A percentile compares a stretch with the other conserved stretches of the same genome.
These are phyloP conservation scores for Podila epigama DNA, from an alignment of 192 early-diverging fungal genomes.

Conservation along the genomic window DNA sequence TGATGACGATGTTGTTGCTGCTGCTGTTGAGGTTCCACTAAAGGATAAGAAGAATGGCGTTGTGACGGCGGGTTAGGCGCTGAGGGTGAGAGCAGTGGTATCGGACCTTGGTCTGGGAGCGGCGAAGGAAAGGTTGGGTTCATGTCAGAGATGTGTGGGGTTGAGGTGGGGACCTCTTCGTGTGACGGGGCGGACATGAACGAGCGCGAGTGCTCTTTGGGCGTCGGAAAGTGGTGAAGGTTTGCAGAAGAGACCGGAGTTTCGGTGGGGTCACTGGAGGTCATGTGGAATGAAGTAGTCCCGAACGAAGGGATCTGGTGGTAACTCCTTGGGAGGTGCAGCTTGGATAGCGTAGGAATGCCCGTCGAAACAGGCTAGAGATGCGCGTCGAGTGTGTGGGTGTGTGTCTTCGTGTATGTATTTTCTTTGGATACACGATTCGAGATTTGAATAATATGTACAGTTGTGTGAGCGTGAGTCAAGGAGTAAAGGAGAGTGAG, in stretches of 20 bases:
- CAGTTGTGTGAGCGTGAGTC: too few relatives aligned
- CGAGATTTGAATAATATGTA: too few relatives aligned
- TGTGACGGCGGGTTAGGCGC: too few relatives aligned
- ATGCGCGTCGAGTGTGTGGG: background rate
- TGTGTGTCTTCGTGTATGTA: background rate
- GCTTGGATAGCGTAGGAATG: too few relatives aligned
- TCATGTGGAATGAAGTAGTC: slow-evolving; percentile 30
- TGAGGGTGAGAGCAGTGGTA: background rate
- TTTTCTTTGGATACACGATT: too few relatives aligned
- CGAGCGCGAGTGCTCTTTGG: background rate
- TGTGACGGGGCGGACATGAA: background rate
- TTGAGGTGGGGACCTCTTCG: too few relatives aligned
- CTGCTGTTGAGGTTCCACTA: background rate
- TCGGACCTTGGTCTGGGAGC: background rate
- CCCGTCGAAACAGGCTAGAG: too few relatives aligned
- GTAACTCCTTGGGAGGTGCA: background rate
- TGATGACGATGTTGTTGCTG: background rate
- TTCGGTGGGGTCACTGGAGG: slow-evolving; percentile 34
- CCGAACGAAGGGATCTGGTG: background rate
- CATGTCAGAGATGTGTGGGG: background rate
- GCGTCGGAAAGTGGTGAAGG: background rate
- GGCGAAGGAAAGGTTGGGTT: background rate
- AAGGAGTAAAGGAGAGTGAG: too few relatives aligned
- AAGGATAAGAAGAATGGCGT: background rate
- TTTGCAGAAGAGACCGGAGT: background rate